Conservation (phyloP, 164 flowering plant genomes). For the Buxus sempervirens region DNA sequence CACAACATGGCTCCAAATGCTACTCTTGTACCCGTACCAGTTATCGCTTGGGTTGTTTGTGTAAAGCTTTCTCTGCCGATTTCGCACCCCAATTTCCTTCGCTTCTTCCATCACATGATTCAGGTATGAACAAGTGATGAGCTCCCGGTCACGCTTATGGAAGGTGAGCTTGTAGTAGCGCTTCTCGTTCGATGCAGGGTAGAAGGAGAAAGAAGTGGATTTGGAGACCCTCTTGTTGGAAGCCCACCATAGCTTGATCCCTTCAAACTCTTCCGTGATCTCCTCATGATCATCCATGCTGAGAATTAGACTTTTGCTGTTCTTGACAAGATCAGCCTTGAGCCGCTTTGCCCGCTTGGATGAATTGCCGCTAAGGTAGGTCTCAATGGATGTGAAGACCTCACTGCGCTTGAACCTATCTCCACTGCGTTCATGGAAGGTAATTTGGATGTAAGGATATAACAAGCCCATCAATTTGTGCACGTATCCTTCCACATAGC, state of each 20-base stretch:
- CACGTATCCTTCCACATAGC: neutral
- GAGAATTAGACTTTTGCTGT: slow-evolving; percentile 13
- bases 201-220: slow-evolving; percentile 1
- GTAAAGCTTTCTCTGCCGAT: slow-evolving; percentile 33
- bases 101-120: slow-evolving; percentile 30
- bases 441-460: slow-evolving; percentile 25
- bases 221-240: slow-evolving; percentile 7
- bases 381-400: slow-evolving; percentile 23
- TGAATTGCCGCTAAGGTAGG: slow-evolving; percentile 22
- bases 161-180: slow-evolving; percentile 31
- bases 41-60: slow-evolving; percentile 19
- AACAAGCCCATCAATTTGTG: neutral
- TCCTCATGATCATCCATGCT: slow-evolving; percentile 25
- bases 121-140: slow-evolving; percentile 21
- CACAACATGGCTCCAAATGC: slow-evolving; percentile 42
- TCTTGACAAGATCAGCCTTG: slow-evolving; percentile 24
- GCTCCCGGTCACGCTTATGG: slow-evolving; percentile 25
- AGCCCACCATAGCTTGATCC: slow-evolving; percentile 27
- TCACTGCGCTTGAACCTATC: slow-evolving; percentile 19
- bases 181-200: slow-evolving; percentile 12
- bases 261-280: slow-evolving; percentile 22
- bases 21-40: slow-evolving; percentile 2
- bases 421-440: slow-evolving; percentile 20
- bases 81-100: slow-evolving; percentile 18
- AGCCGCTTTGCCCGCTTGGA: slow-evolving; percentile 23